Conservation (phyloP, 73 alveolate species). For the Paramecium pentaurelia region DNA sequence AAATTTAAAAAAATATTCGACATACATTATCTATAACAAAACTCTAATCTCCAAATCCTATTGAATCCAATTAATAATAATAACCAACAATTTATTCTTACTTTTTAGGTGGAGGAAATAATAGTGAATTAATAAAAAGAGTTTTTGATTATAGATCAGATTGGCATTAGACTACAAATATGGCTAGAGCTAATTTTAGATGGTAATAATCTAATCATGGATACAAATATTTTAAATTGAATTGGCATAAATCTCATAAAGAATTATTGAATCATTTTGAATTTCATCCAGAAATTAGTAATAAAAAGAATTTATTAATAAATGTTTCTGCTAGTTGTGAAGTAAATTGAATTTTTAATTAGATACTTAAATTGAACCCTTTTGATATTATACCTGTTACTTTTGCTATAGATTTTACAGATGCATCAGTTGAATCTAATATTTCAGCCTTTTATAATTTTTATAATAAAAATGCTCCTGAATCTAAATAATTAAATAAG, state of each 20-base stretch:
- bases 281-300: constrained; percentile 85
- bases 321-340: constrained; percentile 60
- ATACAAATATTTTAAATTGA: constrained; percentile 31
- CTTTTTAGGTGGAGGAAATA: constrained; percentile 55
- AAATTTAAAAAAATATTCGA: neutral
- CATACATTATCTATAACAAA: neutral
- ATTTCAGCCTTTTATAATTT: constrained; percentile 53
- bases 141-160: constrained; percentile 40
- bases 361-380: neutral
- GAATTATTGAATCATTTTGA: constrained; percentile 93
- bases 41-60: neutral
- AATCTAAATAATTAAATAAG: neutral
- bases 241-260: constrained; percentile 40
- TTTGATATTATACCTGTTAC: constrained; percentile 57
- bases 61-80: neutral
- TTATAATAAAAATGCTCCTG: constrained; percentile 56
- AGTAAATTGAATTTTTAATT: neutral
- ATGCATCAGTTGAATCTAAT: neutral
- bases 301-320: constrained; percentile 85
- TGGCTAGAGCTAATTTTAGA: constrained; percentile 39
- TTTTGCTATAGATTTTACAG: constrained; percentile 53
- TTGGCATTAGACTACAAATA: constrained; percentile 51
- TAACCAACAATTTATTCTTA: constrained; percentile 23
- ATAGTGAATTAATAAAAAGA: constrained; percentile 45
- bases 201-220: constrained; percentile 56